These are phyloP conservation scores for Epithemia pelagica DNA, from an alignment of 108 stramenopile genomes.

Conservation along the genomic window DNA sequence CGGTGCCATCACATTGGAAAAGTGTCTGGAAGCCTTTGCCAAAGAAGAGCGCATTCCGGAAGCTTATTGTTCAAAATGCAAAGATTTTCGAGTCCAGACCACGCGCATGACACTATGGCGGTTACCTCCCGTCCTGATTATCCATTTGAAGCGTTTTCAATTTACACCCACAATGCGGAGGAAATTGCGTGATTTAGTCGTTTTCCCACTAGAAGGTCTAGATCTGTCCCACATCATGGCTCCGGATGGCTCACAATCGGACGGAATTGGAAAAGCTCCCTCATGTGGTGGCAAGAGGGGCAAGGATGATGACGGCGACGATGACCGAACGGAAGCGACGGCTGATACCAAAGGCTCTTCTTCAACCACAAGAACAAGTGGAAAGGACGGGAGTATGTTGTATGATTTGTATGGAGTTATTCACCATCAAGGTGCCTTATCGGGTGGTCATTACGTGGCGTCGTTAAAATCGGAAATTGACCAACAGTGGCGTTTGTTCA, in stretches of 20 bases:
- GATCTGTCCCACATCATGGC: constrained; percentile 80
- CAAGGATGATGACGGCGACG: constrained; percentile 2
- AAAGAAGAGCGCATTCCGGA: constrained; percentile 85
- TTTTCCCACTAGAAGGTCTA: constrained; percentile 85
- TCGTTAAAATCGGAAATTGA: constrained; percentile 79
- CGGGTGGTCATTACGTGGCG: constrained; percentile 85
- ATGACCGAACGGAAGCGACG: neutral
- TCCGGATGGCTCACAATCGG: constrained; percentile 16
- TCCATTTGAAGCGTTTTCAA: constrained; percentile 96
- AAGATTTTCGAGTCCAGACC: constrained; percentile 81
- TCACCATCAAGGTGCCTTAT: constrained; percentile 86
- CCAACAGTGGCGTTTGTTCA: constrained; percentile 86
- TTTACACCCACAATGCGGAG: constrained; percentile 80
- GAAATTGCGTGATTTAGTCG: constrained; percentile 90
- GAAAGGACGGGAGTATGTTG: constrained; percentile 21
- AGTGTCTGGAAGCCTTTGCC: constrained; percentile 82
- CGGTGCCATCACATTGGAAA: constrained; percentile 70
- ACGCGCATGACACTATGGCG: constrained; percentile 89
- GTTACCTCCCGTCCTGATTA: constrained; percentile 88
- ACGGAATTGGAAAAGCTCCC: neutral
- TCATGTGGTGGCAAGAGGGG: neutral
- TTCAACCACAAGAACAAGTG: neutral
- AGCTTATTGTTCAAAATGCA: constrained; percentile 86
- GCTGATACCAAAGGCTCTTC: neutral
- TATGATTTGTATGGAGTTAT: constrained; percentile 89